Evolutionary conservation across 1,139 yeast species (phyloP).

Genomic region (Hyphopichia pseudoburtonii): DNA sequence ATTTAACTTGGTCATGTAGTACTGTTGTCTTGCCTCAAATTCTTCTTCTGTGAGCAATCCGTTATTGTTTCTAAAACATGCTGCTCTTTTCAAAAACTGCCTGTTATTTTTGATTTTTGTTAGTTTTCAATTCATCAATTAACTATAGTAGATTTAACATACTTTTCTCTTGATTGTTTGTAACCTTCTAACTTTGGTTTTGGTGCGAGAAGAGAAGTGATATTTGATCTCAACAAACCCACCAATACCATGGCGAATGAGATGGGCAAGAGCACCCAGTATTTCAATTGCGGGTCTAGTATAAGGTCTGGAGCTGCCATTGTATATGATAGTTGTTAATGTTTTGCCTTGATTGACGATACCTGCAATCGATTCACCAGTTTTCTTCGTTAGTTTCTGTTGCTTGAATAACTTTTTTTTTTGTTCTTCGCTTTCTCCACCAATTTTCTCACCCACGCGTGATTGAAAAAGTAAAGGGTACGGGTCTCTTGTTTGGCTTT

Average conservation of each 20-base stretch:
- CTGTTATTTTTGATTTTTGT: constrained; percentile 15
- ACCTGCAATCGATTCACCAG: too few relatives aligned
- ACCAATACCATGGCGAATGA: constrained; percentile 87
- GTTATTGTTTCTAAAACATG: constrained; percentile 49
- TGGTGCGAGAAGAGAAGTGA: constrained; percentile 60
- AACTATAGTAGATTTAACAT: constrained; percentile 15
- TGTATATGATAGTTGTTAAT: too few relatives aligned
- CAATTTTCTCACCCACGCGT: too few relatives aligned
- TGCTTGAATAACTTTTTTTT: too few relatives aligned
- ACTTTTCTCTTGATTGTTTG: constrained; percentile 61
- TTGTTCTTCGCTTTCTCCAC: too few relatives aligned
- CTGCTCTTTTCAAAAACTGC: constrained; percentile 57
- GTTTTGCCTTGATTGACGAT: too few relatives aligned
- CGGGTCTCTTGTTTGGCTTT: too few relatives aligned
- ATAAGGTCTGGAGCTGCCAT: constrained; percentile 33
- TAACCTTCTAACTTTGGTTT: constrained; percentile 54
- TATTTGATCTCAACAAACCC: constrained; percentile 76
- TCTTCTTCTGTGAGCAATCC: constrained; percentile 45
- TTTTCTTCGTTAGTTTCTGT: too few relatives aligned
- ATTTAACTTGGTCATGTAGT: constrained; percentile 45
- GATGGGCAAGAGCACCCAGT: constrained; percentile 92
- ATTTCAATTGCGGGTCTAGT: constrained; percentile 78
- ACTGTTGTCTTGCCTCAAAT: constrained; percentile 48
- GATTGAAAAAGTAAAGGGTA: too few relatives aligned
- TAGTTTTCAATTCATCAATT: background rate